These are phyloP conservation scores for Oenanthe javanica DNA, from an alignment of 140 eudicot species.

Conservation along the genomic window DNA sequence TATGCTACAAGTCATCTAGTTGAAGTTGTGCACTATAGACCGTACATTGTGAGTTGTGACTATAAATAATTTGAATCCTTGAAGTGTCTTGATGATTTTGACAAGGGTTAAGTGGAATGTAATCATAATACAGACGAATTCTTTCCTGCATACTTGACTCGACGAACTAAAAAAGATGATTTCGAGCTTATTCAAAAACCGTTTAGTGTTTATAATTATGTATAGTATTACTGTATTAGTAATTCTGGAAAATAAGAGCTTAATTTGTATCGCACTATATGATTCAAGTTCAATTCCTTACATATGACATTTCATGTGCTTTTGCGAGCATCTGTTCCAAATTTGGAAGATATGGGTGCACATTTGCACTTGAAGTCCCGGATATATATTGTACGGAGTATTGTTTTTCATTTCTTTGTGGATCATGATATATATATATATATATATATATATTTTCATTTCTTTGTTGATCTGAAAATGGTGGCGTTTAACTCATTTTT, in stretches of 20 bases:
- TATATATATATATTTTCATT: no score
- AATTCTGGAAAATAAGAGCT: neutral
- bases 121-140: neutral
- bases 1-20: no score
- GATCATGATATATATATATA: no score
- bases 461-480: neutral
- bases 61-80: neutral
- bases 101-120: neutral
- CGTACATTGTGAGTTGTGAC: no score
- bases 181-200: neutral
- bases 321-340: neutral
- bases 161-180: neutral
- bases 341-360: neutral
- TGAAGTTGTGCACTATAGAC: no score
- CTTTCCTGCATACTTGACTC: neutral
- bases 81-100: no score
- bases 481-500: neutral
- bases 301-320: neutral
- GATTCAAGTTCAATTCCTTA: neutral
- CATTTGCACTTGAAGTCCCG: no score
- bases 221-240: neutral
- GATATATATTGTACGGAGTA: no score
- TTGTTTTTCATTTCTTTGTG: no score
- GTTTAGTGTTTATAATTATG: neutral
- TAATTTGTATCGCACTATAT: neutral